phyloP scores from a whole-genome alignment of 2,329 filamentous ascomycete genomes.

The Fusarium keratoplasticum region DNA sequence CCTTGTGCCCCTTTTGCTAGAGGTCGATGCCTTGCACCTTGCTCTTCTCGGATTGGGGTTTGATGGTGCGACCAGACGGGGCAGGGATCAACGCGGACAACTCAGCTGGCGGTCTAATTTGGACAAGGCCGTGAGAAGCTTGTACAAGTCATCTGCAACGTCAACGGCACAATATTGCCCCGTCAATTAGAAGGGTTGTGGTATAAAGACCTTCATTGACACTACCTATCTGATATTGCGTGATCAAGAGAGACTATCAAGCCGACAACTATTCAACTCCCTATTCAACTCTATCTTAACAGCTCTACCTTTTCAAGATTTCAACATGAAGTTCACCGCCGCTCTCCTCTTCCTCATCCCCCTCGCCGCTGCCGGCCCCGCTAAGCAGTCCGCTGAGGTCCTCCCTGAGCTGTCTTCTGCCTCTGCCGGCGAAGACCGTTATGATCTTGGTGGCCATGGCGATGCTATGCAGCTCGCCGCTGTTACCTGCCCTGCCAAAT shows the following conservation, averaged over 20 bases:
- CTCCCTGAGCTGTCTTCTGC: constrained; percentile 19
- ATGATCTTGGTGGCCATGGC: constrained; percentile 1
- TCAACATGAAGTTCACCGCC: constrained; percentile 23
- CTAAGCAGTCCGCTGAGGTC: constrained; percentile 7
- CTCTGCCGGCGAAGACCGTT: constrained; percentile 4
- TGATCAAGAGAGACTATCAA: neutral
- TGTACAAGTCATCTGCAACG: neutral
- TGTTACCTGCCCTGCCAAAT: constrained; percentile 22
- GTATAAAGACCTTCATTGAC: constrained; percentile 2
- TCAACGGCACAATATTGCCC: constrained; percentile 13
- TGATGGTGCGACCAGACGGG: neutral
- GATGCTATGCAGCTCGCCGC: constrained; percentile 6
- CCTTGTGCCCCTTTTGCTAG: constrained; percentile 12
- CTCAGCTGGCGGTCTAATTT: neutral
- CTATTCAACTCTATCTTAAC: neutral
- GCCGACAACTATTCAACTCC: neutral
- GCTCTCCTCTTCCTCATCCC: constrained; percentile 12
- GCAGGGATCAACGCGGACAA: neutral
- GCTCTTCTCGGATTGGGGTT: neutral
- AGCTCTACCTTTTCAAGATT: neutral
- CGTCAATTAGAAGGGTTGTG: neutral
- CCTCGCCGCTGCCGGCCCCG: constrained; percentile 11
- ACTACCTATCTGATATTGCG: neutral
- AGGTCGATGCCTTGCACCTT: neutral
- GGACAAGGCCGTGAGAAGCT: neutral